phyloP scores from a whole-genome alignment of 2,329 filamentous ascomycete genomes.

The Aschersonia sp. region DNA sequence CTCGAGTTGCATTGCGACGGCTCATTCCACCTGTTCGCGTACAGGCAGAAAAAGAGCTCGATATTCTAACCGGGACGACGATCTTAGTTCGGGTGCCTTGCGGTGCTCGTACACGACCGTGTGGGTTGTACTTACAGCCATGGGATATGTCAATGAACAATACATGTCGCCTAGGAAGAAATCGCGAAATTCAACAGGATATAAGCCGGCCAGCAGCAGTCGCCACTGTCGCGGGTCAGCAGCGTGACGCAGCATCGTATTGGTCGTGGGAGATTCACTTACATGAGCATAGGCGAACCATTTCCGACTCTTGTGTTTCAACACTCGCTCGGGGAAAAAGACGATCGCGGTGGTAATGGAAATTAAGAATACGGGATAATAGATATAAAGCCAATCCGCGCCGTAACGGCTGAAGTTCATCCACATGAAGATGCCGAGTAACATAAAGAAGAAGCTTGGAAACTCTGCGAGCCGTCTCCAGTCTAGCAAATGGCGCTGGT shows the following conservation, averaged over 20 bases:
- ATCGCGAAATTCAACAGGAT: slow-evolving; percentile 90
- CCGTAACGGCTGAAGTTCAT: slow-evolving; percentile 69
- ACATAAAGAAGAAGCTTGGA: slow-evolving; percentile 67
- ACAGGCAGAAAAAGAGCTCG: slow-evolving; percentile 88
- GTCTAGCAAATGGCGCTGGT: slow-evolving; percentile 70
- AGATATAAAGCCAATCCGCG: slow-evolving; percentile 55
- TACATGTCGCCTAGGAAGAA: slow-evolving; percentile 98
- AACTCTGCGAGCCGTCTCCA: slow-evolving; percentile 83
- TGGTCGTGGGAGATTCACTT: slow-evolving; percentile 19
- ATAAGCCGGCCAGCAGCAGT: slow-evolving; percentile 68
- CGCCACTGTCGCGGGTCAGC: slow-evolving; percentile 46
- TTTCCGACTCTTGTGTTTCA: slow-evolving; percentile 62
- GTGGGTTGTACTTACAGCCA: slow-evolving; percentile 47
- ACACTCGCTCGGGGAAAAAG: slow-evolving; percentile 57
- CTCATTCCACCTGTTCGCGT: slow-evolving; percentile 61
- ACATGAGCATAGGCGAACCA: slow-evolving; percentile 90
- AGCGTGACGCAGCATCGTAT: not conserved
- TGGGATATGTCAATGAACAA: slow-evolving; percentile 83
- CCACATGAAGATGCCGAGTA: slow-evolving; percentile 73
- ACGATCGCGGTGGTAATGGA: slow-evolving; percentile 51
- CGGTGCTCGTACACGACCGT: not conserved
- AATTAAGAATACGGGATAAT: slow-evolving; percentile 75
- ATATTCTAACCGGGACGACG: slow-evolving; percentile 46
- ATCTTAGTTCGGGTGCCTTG: not conserved
- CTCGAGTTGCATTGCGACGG: slow-evolving; percentile 71